Evolutionary conservation across 306 rosid genomes (phyloP), one percentile per base, ranked within the genome.

Genomic region (Calophaca sinica): DNA sequence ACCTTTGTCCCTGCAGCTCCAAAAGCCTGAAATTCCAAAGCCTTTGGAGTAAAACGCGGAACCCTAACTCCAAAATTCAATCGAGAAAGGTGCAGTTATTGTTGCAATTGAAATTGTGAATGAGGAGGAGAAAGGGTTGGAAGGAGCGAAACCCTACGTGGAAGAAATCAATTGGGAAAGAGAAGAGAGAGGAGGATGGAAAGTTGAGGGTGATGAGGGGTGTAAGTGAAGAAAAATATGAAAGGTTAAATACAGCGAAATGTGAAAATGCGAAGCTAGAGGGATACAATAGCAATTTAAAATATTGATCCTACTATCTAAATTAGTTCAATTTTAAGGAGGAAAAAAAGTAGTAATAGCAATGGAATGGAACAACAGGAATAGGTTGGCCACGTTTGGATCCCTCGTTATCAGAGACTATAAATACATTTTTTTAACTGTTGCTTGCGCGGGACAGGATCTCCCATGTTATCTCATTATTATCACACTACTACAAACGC

Each of bases 331-430:
- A 36, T 29, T 26, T 59, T 63, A 60, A 53, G 75, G 53, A 58
- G 57, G 42, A 20, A 20, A 20, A 20, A 20, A 20, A 1, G 26
- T 20, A 20, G 1, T 20, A 20, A 3, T 68, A 45, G 42, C 52
- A 28, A 66, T 66, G 12, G n/a, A 72, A 45, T 10, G 9, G 64
- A 66, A 67, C 51, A 63, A 69, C 52, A 20, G 71, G 31, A 73
- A 68, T 72, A 68, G 84, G 64, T 74, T 80, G 84, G 76, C 84
- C 80, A 74, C 75, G 75, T 66, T 79, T 44, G 75, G 58, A 59
- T 57, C 28, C 7, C 50, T 66, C 58, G 29, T 80, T 66, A 6
- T 51, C 41, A 29, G 15, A 59, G 0, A n/a, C 49, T 69, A 70
- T 60, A 60, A 69, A 73, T 73, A 73, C 51, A 61, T 6, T 9